Evolutionary conservation across 139 green algal species (phyloP).

Genomic region (Spirogloea muscicola): DNA sequence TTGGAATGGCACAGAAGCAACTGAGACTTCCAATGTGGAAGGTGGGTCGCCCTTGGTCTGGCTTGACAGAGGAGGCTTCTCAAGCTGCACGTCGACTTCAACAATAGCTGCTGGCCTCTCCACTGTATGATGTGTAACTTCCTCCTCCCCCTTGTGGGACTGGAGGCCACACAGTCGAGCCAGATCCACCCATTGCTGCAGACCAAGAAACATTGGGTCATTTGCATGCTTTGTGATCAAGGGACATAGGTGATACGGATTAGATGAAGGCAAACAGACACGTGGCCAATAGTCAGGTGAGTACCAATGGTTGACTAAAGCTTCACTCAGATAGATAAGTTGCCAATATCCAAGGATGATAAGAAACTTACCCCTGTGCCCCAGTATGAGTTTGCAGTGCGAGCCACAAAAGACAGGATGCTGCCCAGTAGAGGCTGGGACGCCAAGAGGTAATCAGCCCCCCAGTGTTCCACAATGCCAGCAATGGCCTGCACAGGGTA

Average conservation of each 20-base stretch:
- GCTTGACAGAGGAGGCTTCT: too few relatives aligned
- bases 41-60: too few relatives aligned
- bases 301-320: too few relatives aligned
- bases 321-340: too few relatives aligned
- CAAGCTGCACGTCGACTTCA: too few relatives aligned
- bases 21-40: too few relatives aligned
- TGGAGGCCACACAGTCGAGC: slow-evolving; percentile 9
- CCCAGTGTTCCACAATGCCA: slow-evolving; percentile 40
- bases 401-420: slow-evolving; percentile 14
- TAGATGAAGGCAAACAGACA: not conserved
- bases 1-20: too few relatives aligned
- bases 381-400: slow-evolving; percentile 41
- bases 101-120: too few relatives aligned
- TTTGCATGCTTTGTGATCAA: too few relatives aligned
- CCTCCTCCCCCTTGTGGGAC: slow-evolving; percentile 9
- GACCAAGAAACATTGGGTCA: not conserved
- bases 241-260: too few relatives aligned
- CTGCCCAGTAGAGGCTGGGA: not conserved
- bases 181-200: slow-evolving; percentile 43
- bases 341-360: not conserved
- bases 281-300: not conserved
- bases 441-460: slow-evolving; percentile 24
- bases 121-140: too few relatives aligned
- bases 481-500: slow-evolving; percentile 28
- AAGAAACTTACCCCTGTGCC: slow-evolving; percentile 20